Base-by-base conservation (phyloP, 371 early-diverging fungal species). In the Dinochytrium kinnereticum region DNA sequence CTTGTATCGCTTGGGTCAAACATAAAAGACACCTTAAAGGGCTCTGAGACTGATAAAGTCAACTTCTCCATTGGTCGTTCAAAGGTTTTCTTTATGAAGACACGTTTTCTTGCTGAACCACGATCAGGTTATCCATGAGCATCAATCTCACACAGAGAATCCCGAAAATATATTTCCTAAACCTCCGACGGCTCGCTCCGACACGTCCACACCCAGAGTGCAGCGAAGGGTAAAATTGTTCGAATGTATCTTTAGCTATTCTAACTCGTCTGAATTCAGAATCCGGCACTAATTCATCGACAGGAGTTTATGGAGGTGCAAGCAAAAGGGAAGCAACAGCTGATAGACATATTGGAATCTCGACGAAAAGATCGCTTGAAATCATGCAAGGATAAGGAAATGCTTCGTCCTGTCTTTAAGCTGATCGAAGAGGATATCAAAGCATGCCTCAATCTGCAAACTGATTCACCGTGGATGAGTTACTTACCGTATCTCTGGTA, bases 401-500 rank as follows among this genome's bases (percentile, higher is more conserved):
- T 5, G 15, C 66, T 66, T 28, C 5, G 15, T 7, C 37, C 70
- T 26, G 71, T 75, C 37, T 24, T 75, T 30, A 31, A 55, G n/a
- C 26, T 75, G 13, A 19, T 75, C 21, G 44, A 70, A 10, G 44
- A 66, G 7, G 75, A 75, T 40, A 70, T 70, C 55, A 70, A 70
- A 2, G 68, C 53, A 7, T 34, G 65, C 34, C 61, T 75, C 36
- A 65, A 70, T 33, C 19, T 57, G 0, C 21, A 49, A 17, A 69
- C 65, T 37, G 57, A 68, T 24, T 49, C 70, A 34, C 53, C 70
- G 26, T 75, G 75, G 75, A 75, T 75, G 70, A 51, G 75, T 21
- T 53, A 65, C 5, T 44, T 75, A 2, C 75, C 70, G 3, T 70
- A 75, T 49, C 68, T 75, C 28, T 75, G 75, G 75, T 74, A 51